Evolutionary conservation across 2,329 filamentous ascomycete genomes (phyloP), one percentile per base, ranked within the genome.

Genomic region (Hypomyces perniciosus): DNA sequence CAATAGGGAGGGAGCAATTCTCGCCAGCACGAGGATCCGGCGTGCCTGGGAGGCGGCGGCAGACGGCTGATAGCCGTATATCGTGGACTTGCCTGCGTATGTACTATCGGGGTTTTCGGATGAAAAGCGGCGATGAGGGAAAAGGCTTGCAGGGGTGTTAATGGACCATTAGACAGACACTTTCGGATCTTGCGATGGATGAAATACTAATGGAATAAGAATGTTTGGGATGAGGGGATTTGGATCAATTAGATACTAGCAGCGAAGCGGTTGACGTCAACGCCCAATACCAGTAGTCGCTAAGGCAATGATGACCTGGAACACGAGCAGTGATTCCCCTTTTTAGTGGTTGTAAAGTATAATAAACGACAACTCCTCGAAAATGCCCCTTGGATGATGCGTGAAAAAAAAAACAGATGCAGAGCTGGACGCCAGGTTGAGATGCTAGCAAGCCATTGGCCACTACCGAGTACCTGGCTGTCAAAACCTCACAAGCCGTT

Each of bases 1-100:
- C 44, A 28, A n/a, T 20, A 20, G 20, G 20, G 40, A 35, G 38
- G 42, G 41, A 41, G 46, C 51, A 50, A 48, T 57, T 57, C 60
- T 55, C 60, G 33, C 27, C 10, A 9, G 12, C 28, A 26, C 12
- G 33, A 33, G n/a, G 37, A 31, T 34, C 20, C 29, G 20, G 43
- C 6, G 6, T 8, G 13, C 43, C 30, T 28, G 34, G 33, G 29
- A 20, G 13, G 27, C 12, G 42, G 31, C 28, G 29, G n/a, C 9
- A 34, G 31, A 20, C 5, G 31, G 31, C 3, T 20, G 20, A 20
- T 20, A 20, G 20, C 20, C 20, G 20, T 20, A 20, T 20, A 20
- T 20, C 20, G 20, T 20, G 20, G 20, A 20, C 20, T 20, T 20
- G 20, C 20, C 20, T 20, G 20, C 20, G 20, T 20, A 20, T 20